Evolutionary conservation across 2,329 filamentous ascomycete species (phyloP), one percentile per base, ranked within the genome.

Genomic region (Pseudopithomyces chartarum): DNA sequence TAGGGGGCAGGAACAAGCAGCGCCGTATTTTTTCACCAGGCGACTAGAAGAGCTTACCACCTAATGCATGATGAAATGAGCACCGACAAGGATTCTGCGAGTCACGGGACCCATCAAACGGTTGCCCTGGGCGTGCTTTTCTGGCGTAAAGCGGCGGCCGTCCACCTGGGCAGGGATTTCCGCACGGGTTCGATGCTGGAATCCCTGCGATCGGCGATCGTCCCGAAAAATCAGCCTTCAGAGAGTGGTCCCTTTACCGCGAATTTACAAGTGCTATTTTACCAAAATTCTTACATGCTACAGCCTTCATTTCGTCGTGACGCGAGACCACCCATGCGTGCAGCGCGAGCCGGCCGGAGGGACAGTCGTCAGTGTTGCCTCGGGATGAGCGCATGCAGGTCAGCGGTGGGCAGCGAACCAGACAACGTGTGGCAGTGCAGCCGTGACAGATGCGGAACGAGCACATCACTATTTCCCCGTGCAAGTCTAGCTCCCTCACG

Each of bases 351-450:
- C 26, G 26, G n/a, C n/a, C n/a, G n/a, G n/a, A n/a, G n/a, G 26
- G 26, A 8, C 26, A 29, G 26, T 29, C 8, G 26, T 29, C 26
- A 29, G 4, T 34, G 36, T 33, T 42, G 36, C 45, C 46, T 38
- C 44, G 45, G 32, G 22, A 38, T 15, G 23, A 40, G 36, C 49
- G 6, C 15, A 34, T 52, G 54, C 54, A 45, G 47, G 54, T 33
- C 54, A 22, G 34, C 43, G 40, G 46, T 19, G 39, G 20, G 19
- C 38, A 7, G 39, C 42, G 33, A 44, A 26, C 56, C 47, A 59
- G 57, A 60, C 36, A 17, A 43, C 17, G 17, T 45, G 53, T 60
- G 58, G 58, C 58, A 58, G 55, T 60, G 58, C 55, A 53, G 36
- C 4, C 17, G 51, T 15, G 19, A 8, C 43, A 29, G 17, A 29